These are phyloP conservation scores for Acanthamoeba quina DNA, from an alignment of 208 protist genomes.

Conservation along the genomic window DNA sequence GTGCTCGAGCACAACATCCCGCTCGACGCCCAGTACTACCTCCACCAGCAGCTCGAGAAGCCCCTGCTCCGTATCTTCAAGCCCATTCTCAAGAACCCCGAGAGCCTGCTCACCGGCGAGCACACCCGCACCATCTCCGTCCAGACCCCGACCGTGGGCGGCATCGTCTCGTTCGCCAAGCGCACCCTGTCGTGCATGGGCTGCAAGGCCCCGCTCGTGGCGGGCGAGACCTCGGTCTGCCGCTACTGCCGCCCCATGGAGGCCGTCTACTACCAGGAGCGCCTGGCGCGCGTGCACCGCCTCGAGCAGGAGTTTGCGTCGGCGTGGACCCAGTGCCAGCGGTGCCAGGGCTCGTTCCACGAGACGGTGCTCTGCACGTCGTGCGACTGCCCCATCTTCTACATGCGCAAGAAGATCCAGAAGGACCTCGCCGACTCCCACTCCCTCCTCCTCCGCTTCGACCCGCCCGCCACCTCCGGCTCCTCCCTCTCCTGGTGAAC, in stretches of 20 bases:
- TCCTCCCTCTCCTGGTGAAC: slow-evolving; percentile 21
- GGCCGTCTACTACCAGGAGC: slow-evolving; percentile 95
- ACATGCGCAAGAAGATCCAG: slow-evolving; percentile 99
- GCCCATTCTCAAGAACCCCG: slow-evolving; percentile 96
- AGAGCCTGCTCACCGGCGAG: slow-evolving; percentile 94
- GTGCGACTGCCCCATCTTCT: slow-evolving; percentile 99
- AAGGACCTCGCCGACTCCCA: slow-evolving; percentile 97
- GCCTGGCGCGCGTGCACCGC: slow-evolving; percentile 94
- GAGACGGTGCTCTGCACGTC: slow-evolving; percentile 96
- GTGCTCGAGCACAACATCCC: slow-evolving; percentile 96
- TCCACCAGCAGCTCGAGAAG: slow-evolving; percentile 95
- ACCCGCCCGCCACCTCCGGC: not conserved
- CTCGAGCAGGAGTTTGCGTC: slow-evolving; percentile 97
- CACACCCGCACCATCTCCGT: slow-evolving; percentile 98
- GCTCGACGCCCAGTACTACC: slow-evolving; percentile 96
- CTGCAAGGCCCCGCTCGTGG: slow-evolving; percentile 91
- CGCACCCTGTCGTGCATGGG: slow-evolving; percentile 96
- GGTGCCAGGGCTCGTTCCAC: slow-evolving; percentile 98
- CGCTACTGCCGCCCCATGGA: slow-evolving; percentile 93
- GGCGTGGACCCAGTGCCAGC: slow-evolving; percentile 99
- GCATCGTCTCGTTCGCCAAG: slow-evolving; percentile 98
- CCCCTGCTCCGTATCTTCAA: slow-evolving; percentile 96
- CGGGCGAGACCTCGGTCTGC: slow-evolving; percentile 91
- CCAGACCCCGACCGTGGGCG: slow-evolving; percentile 95
- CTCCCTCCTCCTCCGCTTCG: slow-evolving; percentile 95